A percentile compares a stretch with the other conserved stretches of the same genome.
Conservation (phyloP, 345 rosid species). For the Camelina laxa region DNA sequence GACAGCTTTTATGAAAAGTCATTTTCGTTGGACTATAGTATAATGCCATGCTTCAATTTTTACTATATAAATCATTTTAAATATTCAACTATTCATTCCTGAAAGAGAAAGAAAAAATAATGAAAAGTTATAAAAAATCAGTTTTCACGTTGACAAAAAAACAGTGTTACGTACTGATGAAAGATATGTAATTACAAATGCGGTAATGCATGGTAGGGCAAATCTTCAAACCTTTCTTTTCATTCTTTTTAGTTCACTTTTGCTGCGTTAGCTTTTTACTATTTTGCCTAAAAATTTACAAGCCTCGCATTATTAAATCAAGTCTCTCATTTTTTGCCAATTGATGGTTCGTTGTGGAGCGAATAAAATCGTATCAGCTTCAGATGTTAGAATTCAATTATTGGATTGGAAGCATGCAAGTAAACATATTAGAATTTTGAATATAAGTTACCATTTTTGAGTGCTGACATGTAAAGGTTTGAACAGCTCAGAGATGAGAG, state of each 20-base stretch:
- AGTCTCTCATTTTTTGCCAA: neutral
- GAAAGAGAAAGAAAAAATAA: neutral
- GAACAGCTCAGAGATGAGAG: conserved; percentile 32
- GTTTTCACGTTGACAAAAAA: neutral
- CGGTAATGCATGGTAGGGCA: neutral
- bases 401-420: neutral
- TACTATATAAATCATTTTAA: neutral
- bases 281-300: neutral
- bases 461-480: conserved; percentile 27
- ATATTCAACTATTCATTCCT: neutral
- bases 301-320: neutral
- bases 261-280: neutral
- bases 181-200: neutral
- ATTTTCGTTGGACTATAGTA: conserved; percentile 1
- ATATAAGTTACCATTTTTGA: neutral
- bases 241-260: neutral
- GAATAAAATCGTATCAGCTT: neutral
- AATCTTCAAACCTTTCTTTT: neutral
- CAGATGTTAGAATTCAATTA: neutral
- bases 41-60: neutral
- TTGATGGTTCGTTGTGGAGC: neutral
- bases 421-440: neutral
- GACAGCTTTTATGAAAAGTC: conserved; percentile 31
- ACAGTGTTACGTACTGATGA: neutral
- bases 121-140: neutral